These are phyloP conservation scores for Penicillium sp. DNA, from an alignment of 2,329 filamentous ascomycete genomes.

Conservation along the genomic window DNA sequence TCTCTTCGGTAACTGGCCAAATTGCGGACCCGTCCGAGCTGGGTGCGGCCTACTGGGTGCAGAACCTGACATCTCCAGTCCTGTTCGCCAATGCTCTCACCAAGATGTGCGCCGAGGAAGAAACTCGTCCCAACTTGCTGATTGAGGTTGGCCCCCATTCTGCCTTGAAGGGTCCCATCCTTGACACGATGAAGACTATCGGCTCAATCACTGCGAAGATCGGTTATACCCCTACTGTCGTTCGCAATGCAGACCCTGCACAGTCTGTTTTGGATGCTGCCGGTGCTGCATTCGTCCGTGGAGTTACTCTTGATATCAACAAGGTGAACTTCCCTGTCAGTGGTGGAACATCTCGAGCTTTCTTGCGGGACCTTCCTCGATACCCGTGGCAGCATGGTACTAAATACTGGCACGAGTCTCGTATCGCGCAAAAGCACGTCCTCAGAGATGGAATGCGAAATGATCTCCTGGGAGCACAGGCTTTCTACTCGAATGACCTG, in stretches of 20 bases:
- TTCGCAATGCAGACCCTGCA: constrained; percentile 24
- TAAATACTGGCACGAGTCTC: constrained; percentile 46
- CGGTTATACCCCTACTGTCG: constrained; percentile 23
- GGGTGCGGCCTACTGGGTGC: constrained; percentile 27
- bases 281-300: constrained; percentile 18
- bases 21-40: constrained; percentile 17
- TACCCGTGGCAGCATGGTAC: constrained; percentile 54
- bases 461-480: constrained; percentile 27
- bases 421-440: constrained; percentile 34
- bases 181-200: constrained; percentile 26
- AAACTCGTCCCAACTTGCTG: constrained; percentile 16
- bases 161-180: constrained; percentile 34
- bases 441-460: constrained; percentile 22
- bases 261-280: constrained; percentile 25
- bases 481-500: constrained; percentile 26
- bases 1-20: constrained; percentile 20
- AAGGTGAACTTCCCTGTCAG: constrained; percentile 21
- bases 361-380: constrained; percentile 37
- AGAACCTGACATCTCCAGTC: constrained; percentile 26
- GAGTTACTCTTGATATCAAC: constrained; percentile 15
- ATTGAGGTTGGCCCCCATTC: constrained; percentile 40
- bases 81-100: constrained; percentile 22
- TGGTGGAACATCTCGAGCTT: constrained; percentile 12
- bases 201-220: constrained; percentile 13
- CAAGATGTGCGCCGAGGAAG: constrained; percentile 18